Conservation (phyloP, 1,284 basidiomycete genomes). For the Volvariella volvacea region DNA sequence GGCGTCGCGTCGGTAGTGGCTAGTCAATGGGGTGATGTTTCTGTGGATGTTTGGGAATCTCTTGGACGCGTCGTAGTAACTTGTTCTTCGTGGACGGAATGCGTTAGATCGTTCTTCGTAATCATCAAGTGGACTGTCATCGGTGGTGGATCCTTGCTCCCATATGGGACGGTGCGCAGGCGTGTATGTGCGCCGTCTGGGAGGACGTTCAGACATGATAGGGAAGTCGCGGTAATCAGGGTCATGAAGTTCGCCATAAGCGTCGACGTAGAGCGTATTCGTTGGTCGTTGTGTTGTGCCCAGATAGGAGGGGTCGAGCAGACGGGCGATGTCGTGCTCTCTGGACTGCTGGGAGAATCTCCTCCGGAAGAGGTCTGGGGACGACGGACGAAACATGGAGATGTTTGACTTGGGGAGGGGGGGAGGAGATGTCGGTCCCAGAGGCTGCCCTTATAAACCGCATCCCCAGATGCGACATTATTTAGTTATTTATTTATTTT, state of each 20-base stretch:
- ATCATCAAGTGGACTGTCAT: too few species aligned
- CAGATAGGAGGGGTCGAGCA: slow-evolving; percentile 8
- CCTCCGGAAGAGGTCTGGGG: neutral
- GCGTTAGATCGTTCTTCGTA: too few species aligned
- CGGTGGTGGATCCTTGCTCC: too few species aligned
- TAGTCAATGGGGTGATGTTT: too few species aligned
- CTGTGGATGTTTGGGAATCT: too few species aligned
- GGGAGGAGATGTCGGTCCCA: neutral
- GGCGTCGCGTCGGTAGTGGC: too few species aligned
- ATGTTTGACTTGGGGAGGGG: neutral
- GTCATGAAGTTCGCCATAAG: slow-evolving; percentile 7
- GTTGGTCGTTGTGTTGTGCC: slow-evolving; percentile 2
- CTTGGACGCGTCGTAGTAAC: too few species aligned
- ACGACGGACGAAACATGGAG: neutral
- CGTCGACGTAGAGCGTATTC: slow-evolving; percentile 6
- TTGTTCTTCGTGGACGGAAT: too few species aligned
- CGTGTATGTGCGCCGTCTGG: too few species aligned
- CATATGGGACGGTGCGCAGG: too few species aligned
- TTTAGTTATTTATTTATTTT: neutral
- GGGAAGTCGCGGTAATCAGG: slow-evolving; percentile 8
- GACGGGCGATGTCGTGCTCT: slow-evolving; percentile 5
- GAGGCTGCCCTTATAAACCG: neutral
- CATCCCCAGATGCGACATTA: neutral
- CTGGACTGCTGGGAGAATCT: slow-evolving; percentile 3
- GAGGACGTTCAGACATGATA: slow-evolving; percentile 1